Conservation (phyloP, 495 filamentous ascomycete genomes). For the Pseudevernia furfuracea region DNA sequence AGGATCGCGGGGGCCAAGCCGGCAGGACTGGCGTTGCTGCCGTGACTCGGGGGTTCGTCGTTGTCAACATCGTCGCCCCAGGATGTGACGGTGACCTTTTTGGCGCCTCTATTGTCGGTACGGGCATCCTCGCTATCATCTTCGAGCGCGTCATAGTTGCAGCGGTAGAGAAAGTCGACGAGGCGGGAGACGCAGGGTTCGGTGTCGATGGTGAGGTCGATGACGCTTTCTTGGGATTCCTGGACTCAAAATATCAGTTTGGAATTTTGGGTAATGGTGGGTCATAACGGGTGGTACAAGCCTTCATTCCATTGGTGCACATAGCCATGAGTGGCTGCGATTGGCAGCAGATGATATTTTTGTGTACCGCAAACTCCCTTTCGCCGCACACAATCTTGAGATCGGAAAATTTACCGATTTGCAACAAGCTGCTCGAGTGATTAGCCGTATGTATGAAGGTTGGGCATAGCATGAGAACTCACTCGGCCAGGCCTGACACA, state of each 20-base stretch:
- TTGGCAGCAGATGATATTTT: not conserved
- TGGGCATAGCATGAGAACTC: not conserved
- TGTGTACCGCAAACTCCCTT: not conserved
- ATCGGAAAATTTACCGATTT: not conserved
- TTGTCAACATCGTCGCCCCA: not conserved
- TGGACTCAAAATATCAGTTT: not conserved
- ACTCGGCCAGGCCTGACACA: not conserved
- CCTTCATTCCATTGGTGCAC: not conserved
- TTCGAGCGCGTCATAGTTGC: not conserved
- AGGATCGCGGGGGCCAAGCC: no score
- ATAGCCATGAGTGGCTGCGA: not conserved
- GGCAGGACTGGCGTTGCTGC: not conserved
- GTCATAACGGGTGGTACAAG: not conserved
- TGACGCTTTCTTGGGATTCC: not conserved
- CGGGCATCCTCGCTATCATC: not conserved
- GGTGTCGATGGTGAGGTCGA: not conserved
- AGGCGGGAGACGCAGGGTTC: not conserved
- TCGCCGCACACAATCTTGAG: not conserved
- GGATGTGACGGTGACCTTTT: not conserved
- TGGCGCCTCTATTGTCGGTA: not conserved
- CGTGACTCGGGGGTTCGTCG: fast-evolving
- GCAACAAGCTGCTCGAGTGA: not conserved
- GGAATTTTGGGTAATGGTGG: no score
- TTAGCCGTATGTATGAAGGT: not conserved
- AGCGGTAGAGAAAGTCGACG: not conserved